Conservation (phyloP, 495 filamentous ascomycete species). For the Hypoxylon intermedium region DNA sequence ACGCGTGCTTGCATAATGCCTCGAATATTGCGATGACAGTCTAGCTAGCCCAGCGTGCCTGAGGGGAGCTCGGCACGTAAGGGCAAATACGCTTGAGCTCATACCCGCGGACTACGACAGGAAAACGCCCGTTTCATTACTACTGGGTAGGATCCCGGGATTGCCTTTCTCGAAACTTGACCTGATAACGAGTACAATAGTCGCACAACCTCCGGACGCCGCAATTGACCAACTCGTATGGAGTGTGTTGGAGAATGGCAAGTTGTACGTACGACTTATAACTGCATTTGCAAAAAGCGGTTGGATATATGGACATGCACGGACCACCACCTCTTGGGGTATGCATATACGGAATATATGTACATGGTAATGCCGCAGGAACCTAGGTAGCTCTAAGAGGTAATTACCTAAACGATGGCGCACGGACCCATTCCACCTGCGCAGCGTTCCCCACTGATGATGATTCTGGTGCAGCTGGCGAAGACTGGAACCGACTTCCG, state of each 20-base stretch:
- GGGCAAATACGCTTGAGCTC: constrained; percentile 35
- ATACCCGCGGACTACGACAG: constrained; percentile 33
- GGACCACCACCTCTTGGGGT: too few species aligned
- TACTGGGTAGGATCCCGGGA: neutral
- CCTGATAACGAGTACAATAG: too few species aligned
- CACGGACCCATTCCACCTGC: constrained; percentile 1
- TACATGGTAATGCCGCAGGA: too few species aligned
- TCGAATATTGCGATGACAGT: constrained; percentile 15
- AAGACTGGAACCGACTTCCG: constrained; percentile 9
- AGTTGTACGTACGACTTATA: too few species aligned
- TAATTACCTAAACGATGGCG: neutral
- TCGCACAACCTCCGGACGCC: too few species aligned
- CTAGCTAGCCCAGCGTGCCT: constrained; percentile 30
- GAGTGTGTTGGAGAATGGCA: too few species aligned
- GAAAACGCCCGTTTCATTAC: constrained; percentile 11
- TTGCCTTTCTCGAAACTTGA: too few species aligned
- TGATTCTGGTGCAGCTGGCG: constrained; percentile 23
- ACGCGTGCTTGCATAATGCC: constrained; percentile 5
- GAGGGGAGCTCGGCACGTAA: constrained; percentile 35
- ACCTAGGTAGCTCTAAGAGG: too few species aligned
- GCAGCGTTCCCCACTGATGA: constrained; percentile 32
- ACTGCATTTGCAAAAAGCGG: too few species aligned
- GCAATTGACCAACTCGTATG: too few species aligned
- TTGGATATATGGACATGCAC: too few species aligned
- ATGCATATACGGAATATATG: too few species aligned